A percentile compares a stretch with the other conserved stretches of the same genome.
Evolutionary conservation across 2,329 filamentous ascomycete species (phyloP).

Genomic region (Penicillium sp.): DNA sequence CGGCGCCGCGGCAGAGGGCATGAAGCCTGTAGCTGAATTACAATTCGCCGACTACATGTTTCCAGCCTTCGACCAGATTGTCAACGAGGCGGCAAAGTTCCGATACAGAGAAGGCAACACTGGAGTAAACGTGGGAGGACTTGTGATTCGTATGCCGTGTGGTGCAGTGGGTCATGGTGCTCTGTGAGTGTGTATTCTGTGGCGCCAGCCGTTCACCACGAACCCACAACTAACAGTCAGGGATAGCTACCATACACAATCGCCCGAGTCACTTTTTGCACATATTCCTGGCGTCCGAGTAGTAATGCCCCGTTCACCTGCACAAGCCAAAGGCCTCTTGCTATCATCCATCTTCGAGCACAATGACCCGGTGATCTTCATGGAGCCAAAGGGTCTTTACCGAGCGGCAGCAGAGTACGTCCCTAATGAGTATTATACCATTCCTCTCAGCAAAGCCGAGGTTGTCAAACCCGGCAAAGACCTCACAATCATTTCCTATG

Average conservation of each 20-base stretch:
- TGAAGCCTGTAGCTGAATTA: conserved; percentile 90
- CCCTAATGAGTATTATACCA: conserved; percentile 73
- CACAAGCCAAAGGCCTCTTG: conserved; percentile 84
- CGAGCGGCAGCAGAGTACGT: conserved; percentile 90
- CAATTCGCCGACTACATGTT: conserved; percentile 95
- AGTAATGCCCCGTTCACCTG: conserved; percentile 78
- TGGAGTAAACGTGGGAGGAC: conserved; percentile 68
- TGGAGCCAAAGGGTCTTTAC: conserved; percentile 93
- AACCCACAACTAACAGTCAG: not conserved
- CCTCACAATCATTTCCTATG: conserved; percentile 82
- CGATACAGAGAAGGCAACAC: conserved; percentile 69
- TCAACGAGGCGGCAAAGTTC: conserved; percentile 89
- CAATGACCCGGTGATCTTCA: conserved; percentile 85
- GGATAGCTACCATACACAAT: conserved; percentile 77
- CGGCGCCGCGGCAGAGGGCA: conserved; percentile 82
- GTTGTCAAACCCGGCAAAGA: conserved; percentile 76
- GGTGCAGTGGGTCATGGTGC: conserved; percentile 87
- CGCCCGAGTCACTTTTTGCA: conserved; percentile 81
- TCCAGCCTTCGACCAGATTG: conserved; percentile 88
- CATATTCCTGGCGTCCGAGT: conserved; percentile 84
- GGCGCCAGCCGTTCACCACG: too few species aligned
- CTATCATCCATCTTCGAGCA: conserved; percentile 69
- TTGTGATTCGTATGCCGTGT: conserved; percentile 87
- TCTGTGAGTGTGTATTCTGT: conserved; percentile 47
- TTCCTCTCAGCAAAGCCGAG: conserved; percentile 83